Percentiles rank a stretch among this genome's conserved stretches.
These are phyloP conservation scores for Astrephomene gubernaculifera DNA, from an alignment of 139 green algal species.

Conservation along the genomic window DNA sequence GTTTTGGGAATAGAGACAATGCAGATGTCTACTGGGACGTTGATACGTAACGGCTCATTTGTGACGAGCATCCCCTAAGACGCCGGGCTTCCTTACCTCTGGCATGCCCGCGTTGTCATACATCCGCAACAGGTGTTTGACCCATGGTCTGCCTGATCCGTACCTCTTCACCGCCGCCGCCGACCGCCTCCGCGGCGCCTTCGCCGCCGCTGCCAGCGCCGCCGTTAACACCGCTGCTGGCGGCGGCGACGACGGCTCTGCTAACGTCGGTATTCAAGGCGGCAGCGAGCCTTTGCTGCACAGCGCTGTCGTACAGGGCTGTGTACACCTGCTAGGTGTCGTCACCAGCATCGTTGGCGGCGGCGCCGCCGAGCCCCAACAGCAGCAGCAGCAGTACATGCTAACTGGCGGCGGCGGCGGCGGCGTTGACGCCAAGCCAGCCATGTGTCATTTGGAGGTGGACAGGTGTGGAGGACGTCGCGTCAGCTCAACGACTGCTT, in stretches of 20 bases:
- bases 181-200: not conserved
- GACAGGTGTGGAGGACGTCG: not conserved
- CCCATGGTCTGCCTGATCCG: not conserved
- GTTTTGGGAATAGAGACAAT: no score
- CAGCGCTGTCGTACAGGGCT: conserved; percentile 7
- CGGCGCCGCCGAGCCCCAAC: no score
- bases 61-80: no score
- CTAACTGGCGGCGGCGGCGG: not conserved
- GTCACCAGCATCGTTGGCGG: not conserved
- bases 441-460: not conserved
- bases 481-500: not conserved
- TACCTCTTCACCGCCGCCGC: not conserved
- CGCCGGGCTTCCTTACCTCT: no score
- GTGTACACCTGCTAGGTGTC: conserved; percentile 34
- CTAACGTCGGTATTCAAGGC: not conserved
- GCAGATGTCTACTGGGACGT: no score
- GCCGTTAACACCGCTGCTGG: not conserved
- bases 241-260: not conserved
- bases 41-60: no score
- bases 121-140: not conserved
- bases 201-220: not conserved
- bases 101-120: no score
- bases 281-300: not conserved
- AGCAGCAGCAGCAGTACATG: not conserved
- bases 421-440: not conserved